Evolutionary conservation across 2,329 filamentous ascomycete genomes (phyloP), one percentile per base, ranked within the genome.

Genomic region (Sarocladiaceae sp.): DNA sequence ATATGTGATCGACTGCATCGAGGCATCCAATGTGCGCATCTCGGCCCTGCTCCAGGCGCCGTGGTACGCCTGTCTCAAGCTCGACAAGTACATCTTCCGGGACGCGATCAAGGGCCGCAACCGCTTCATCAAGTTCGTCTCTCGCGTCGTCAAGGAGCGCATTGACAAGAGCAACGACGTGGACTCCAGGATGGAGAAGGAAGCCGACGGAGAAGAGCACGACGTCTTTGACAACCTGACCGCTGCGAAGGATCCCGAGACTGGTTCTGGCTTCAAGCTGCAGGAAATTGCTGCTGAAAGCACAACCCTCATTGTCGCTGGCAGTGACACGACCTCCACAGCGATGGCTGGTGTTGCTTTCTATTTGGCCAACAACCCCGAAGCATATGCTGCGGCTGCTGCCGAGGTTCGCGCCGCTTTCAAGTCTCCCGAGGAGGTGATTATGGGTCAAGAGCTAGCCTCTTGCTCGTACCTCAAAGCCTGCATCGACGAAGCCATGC

Each of bases 191-290:
- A n/a, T n/a, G n/a, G n/a, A n/a, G n/a, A n/a, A n/a, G 4, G 33
- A n/a, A 9, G 33, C 13, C 3, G 18, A 24, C 3, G 33, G 63
- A 31, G 58, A 60, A 29, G 67, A 67, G 43, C 68, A 64, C 47
- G 68, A 73, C 44, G 69, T 72, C 50, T 70, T 73, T 52, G 65
- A 69, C 45, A 70, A 70, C 47, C 56, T 73, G 18, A 56, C 72
- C 24, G 63, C 70, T 46, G 65, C 66, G 27, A 65, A 65, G 44
- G 68, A 72, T 34, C 66, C 68, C 1, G 64, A 70, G 49, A 68
- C 67, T 0, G 67, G 66, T n/a, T n/a, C n/a, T n/a, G n/a, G n/a
- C n/a, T n/a, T n/a, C n/a, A n/a, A n/a, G n/a, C n/a, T n/a, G n/a
- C n/a, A n/a, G n/a, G 33, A 35, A 19, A 18, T 35, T 6, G 11